Base-by-base conservation (phyloP, 2,329 filamentous ascomycete species). In the Tolypocladium cylindrosporum region DNA sequence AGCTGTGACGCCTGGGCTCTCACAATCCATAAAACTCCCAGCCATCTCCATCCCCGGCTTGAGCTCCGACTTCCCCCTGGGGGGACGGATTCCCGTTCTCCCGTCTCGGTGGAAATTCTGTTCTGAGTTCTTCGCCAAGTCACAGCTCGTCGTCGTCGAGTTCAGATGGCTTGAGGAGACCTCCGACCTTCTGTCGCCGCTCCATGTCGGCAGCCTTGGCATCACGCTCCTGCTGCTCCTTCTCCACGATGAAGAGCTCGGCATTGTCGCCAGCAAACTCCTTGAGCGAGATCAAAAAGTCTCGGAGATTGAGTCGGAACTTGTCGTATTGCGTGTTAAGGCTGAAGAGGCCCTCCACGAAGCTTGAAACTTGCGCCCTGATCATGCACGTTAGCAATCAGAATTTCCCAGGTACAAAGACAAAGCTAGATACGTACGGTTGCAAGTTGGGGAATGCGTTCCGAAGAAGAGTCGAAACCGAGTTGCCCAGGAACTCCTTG, bases 181-280 rank as follows among this genome's bases (percentile, higher is more conserved):
- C 94, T 65, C 94, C 92, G 58, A 99, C 91, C 80, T 96, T 97
- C 77, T 93, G 90, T 61, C 90, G 86, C 65, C 93, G 88, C 74
- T 97, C 91, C 67, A 92, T 87, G 72, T 99, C 95, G 27, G 91
- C 89, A 54, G 88, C 86, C 72, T 92, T 91, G 53, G 89, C 90
- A 66, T 93, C 90, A 63, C 85, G 86, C 61, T 93, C 88, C 62
- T 91, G 91, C 72, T 95, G 89, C 74, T 99, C 94, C 73, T 96
- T 91, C 73, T 99, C 94, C 59, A 96, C 92, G 4, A 89, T 86
- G 74, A 89, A 99, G 11, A 99, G 81, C 69, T 99, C 94, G 1
- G 93, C 85, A 67, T 97, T 97, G 74, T 99, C 94, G 56, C 90
- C 94, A 1, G 91, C 87, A 62, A 97, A 99, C 74, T 99, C 95